Base-by-base conservation (phyloP, 805 yeast genomes). In the Yarrowia sp. region DNA sequence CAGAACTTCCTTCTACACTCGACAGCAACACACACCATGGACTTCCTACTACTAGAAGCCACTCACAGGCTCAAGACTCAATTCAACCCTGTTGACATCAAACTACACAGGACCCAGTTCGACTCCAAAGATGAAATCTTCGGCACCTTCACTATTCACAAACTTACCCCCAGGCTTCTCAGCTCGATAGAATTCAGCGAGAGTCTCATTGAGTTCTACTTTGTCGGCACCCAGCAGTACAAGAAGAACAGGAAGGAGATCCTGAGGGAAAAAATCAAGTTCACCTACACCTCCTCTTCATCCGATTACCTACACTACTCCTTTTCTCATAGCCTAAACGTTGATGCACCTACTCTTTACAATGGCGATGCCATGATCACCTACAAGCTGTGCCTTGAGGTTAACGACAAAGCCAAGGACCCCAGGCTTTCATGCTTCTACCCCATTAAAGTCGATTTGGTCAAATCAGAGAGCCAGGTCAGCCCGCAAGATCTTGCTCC, bases 151-250 rank as follows among this genome's bases (percentile, higher is more conserved):
- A 39, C 47, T 8, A 32, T 55, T 17, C 61, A 55, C 47, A 55
- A 31, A 4, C 28, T 31, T 14, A 55, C 61, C 31, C 61, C 61
- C 7, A 41, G 43, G 4, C 58, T 51, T 4, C 8, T 51, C 8
- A 51, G 58, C 43, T 36, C 43, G 8, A 22, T 36, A 4, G 58
- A 51, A 38, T 51, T 7, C 58, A 51, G 13, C 5, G 58, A 36
- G 22, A 36, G 58, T n/a, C 61, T 55, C 32, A 15, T 55, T 31
- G 61, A 55, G 61, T 55, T 55, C 41, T 41, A 55, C 36, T 17
- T 55, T 8, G 35, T 55, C 8, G 61, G 61, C 36, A 55, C 61
- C 9, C 47, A 55, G n/a, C 35, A n/a, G 14, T 31, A 55, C 61
- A 55, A 55, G 31, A 55, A 55, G 47, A n/a, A 28, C 6, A 55